These are phyloP conservation scores for Umbelopsis ramanniana DNA, from an alignment of 192 early-diverging fungal species.

Conservation along the genomic window DNA sequence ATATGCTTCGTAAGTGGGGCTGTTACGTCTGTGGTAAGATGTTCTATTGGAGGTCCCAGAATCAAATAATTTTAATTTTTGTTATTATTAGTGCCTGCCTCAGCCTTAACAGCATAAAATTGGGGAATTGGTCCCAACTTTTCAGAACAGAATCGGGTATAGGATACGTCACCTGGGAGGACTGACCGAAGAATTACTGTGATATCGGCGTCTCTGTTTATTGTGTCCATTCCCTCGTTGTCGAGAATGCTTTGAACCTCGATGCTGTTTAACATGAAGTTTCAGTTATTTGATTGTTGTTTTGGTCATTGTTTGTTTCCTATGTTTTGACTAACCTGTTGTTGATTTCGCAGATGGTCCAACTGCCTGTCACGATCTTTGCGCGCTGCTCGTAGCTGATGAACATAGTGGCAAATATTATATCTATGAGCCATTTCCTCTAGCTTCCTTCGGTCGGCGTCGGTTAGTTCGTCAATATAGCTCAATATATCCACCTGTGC, in stretches of 20 bases:
- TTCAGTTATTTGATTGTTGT: background rate
- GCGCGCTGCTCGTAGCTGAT: conserved; percentile 44
- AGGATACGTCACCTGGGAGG: background rate
- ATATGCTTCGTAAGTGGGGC: conserved; percentile 47
- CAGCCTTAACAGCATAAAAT: too few relatives aligned
- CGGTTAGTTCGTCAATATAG: conserved; percentile 47
- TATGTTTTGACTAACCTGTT: conserved; percentile 27
- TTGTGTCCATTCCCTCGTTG: conserved; percentile 4
- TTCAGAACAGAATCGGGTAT: background rate
- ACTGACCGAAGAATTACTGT: background rate
- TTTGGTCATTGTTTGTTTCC: conserved; percentile 8
- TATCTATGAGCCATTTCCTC: conserved; percentile 51
- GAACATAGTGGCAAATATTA: conserved; percentile 46
- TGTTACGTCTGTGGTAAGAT: conserved; percentile 24
- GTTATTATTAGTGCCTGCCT: background rate
- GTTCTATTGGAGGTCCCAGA: background rate
- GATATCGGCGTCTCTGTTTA: conserved; percentile 7
- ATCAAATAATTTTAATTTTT: conserved; percentile 12
- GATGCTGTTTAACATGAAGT: background rate
- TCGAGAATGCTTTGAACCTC: background rate
- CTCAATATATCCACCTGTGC: conserved; percentile 44
- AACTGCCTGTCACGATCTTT: conserved; percentile 43
- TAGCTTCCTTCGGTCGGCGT: conserved; percentile 45
- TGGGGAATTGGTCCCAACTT: too few relatives aligned
- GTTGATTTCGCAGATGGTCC: conserved; percentile 29